Evolutionary conservation across 352 stramenopile genomes (phyloP), one percentile per base, ranked within the genome.

Genomic region (Vaucheria bursata): DNA sequence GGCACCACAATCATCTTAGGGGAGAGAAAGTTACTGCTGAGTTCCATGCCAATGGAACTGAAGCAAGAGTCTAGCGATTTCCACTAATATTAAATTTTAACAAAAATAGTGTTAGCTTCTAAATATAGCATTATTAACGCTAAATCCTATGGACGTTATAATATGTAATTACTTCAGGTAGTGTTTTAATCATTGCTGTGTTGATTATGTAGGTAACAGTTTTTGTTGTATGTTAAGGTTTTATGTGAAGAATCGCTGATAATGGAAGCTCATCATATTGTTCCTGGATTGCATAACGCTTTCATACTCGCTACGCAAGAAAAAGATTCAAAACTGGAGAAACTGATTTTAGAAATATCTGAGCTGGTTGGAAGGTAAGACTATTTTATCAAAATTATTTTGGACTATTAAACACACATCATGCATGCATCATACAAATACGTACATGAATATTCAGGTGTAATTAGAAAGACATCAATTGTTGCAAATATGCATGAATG

Each of bases 211-310:
- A n/a, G n/a, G n/a, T n/a, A n/a, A n/a, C n/a, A n/a, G n/a, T n/a
- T n/a, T n/a, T n/a, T n/a, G n/a, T n/a, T n/a, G n/a, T n/a, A n/a
- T n/a, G n/a, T n/a, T 6, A 6, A 69, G 59, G 88, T 97, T 38
- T 96, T 95, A 75, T 92, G 90, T 77, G 94, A 98, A 84, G 92
- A 98, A 68, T 90, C 90, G 52, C 88, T 97, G 67, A 97, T 90
- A 0, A 89, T 94, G n/a, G 90, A 96, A 75, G 86, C 88, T 0
- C 88, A 95, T 71, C 33, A 86, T 39, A 59, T 97, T 25, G 52
- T 95, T 3, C 81, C 87, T 36, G 89, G 88, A 32, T 75, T 96
- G 40, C 71, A 83, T 31, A 73, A 72, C 35, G 84, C 84, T 5
- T 53, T 86, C 3, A n/a, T 35, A n/a, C 81, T 93, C 35, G 73